Percentiles rank a stretch among this genome's conserved stretches.
phyloP scores from a whole-genome alignment of 2,329 filamentous ascomycete genomes.

The Pseudogymnoascus sp. region DNA sequence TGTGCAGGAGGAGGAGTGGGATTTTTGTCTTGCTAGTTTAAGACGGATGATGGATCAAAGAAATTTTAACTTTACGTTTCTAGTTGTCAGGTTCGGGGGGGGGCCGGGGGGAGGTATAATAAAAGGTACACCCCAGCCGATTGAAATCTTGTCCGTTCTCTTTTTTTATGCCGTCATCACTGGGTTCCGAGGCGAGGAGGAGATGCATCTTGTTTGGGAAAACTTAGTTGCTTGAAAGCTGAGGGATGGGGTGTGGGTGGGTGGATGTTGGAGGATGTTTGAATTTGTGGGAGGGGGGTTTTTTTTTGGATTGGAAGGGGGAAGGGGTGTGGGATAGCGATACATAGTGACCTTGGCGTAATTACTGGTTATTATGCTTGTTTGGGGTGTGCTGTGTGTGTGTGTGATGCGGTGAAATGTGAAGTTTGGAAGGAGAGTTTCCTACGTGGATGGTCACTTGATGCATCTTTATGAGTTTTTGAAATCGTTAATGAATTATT shows the following conservation, averaged over 20 bases:
- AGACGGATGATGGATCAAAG: not conserved
- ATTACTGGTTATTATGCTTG: not conserved
- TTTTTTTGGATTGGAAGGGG: conserved; percentile 3
- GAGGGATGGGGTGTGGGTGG: not conserved
- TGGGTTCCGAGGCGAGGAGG: not conserved
- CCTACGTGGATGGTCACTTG: not conserved
- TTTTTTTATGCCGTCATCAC: not conserved
- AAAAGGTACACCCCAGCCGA: not conserved
- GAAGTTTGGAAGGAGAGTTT: not conserved
- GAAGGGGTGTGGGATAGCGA: not conserved
- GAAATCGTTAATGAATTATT: not conserved
- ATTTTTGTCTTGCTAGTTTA: not conserved
- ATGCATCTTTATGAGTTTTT: not conserved
- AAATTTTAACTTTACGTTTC: not conserved
- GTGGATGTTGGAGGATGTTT: conserved; percentile 1
- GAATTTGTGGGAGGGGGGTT: not conserved
- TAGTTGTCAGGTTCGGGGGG: not conserved
- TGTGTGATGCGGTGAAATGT: not conserved
- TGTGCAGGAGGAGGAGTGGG: not conserved
- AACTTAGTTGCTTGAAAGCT: not conserved
- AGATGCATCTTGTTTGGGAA: not conserved
- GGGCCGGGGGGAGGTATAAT: not conserved
- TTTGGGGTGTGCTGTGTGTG: not conserved
- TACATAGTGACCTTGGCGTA: not conserved
- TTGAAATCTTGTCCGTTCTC: not conserved